Evolutionary conservation across 1,284 basidiomycete species (phyloP).

Genomic region (Trametes pubescens): DNA sequence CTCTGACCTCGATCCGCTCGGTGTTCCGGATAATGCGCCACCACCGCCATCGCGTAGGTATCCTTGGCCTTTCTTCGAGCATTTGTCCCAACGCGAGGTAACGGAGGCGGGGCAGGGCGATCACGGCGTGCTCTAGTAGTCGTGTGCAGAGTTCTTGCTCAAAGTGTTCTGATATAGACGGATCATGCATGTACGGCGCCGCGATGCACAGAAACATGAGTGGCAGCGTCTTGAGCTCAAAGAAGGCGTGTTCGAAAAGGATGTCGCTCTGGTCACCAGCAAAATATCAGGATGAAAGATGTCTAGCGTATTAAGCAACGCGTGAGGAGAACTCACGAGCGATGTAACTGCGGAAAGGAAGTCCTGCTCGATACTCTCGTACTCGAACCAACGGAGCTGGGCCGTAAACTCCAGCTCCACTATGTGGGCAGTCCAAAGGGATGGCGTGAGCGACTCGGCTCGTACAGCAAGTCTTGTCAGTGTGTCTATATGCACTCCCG

Average conservation of each 20-base stretch:
- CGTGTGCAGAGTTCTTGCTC: background rate
- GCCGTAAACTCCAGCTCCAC: background rate
- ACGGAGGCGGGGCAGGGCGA: background rate
- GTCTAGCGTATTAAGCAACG: too few species aligned
- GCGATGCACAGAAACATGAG: constrained; percentile 2
- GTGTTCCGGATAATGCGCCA: constrained; percentile 12
- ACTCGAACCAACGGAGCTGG: background rate
- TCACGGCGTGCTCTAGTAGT: background rate
- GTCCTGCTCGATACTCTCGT: background rate
- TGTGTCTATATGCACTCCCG: too few species aligned
- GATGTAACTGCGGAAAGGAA: background rate
- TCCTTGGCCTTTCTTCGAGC: background rate
- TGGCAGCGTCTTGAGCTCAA: background rate
- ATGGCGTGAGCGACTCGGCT: background rate
- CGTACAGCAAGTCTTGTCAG: background rate
- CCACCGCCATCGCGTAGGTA: constrained; percentile 17
- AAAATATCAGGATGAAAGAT: too few species aligned
- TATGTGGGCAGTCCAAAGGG: background rate
- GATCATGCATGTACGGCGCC: background rate
- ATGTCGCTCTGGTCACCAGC: background rate
- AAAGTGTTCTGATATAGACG: background rate
- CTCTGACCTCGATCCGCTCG: background rate
- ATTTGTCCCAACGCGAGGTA: background rate
- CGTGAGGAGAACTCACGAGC: too few species aligned
- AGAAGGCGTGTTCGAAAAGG: background rate